Evolutionary conservation across 2,329 filamentous ascomycete species (phyloP).

Genomic region (Penicillium sclerotigenum): DNA sequence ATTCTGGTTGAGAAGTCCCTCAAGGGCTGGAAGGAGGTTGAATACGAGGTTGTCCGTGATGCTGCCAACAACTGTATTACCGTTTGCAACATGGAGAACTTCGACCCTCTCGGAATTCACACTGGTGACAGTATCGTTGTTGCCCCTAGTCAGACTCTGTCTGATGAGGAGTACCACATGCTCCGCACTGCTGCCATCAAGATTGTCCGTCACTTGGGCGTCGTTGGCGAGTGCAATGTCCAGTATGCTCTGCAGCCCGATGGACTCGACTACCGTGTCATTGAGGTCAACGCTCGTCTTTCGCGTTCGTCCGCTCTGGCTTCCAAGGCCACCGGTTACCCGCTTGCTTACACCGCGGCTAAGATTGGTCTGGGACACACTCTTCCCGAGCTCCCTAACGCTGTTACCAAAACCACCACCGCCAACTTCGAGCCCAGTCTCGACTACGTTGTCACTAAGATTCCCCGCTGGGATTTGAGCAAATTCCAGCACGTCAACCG

Average conservation of each 20-base stretch:
- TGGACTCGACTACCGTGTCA: constrained; percentile 95
- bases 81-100: constrained; percentile 99
- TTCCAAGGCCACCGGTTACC: constrained; percentile 97
- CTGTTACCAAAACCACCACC: constrained; percentile 96
- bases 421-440: constrained; percentile 98
- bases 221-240: constrained; percentile 97
- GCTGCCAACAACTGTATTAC: constrained; percentile 98
- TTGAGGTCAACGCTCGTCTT: constrained; percentile 97
- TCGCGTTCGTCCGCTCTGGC: constrained; percentile 95
- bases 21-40: constrained; percentile 99
- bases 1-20: constrained; percentile 98
- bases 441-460: constrained; percentile 98
- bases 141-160: constrained; percentile 92
- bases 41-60: constrained; percentile 97
- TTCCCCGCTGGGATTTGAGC: constrained; percentile 94
- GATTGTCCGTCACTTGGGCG: constrained; percentile 93
- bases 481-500: constrained; percentile 99
- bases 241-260: constrained; percentile 97
- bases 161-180: constrained; percentile 99
- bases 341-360: constrained; percentile 92
- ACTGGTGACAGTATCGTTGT: constrained; percentile 99
- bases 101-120: constrained; percentile 94
- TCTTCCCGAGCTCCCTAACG: constrained; percentile 92
- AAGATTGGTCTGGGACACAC: constrained; percentile 97
- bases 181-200: constrained; percentile 96